A percentile compares a stretch with the other conserved stretches of the same genome.
Evolutionary conservation across 495 filamentous ascomycete species (phyloP).

Genomic region (Parathielavia appendiculata): DNA sequence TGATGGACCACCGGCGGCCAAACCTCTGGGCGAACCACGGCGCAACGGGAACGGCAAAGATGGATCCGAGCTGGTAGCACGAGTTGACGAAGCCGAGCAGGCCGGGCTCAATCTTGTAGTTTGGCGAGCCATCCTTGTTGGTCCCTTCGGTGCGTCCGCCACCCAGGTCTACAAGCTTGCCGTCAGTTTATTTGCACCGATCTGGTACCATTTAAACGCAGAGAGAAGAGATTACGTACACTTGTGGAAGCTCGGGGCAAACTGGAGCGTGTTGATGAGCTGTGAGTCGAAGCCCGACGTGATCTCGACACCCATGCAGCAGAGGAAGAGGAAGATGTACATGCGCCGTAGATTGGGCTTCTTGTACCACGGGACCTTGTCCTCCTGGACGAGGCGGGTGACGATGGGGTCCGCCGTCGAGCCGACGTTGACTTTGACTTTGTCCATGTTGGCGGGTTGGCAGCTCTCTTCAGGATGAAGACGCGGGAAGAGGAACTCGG

Average conservation of each 20-base stretch:
- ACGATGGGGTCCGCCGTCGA: slow-evolving; percentile 36
- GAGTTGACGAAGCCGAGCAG: slow-evolving; percentile 25
- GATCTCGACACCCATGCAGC: slow-evolving; percentile 66
- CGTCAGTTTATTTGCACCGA: neutral
- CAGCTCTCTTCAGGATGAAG: no score
- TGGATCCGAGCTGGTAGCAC: slow-evolving; percentile 43
- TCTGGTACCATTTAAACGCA: neutral
- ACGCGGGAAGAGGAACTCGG: no score
- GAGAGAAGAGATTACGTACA: slow-evolving; percentile 36
- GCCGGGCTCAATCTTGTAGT: neutral
- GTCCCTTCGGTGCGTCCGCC: neutral
- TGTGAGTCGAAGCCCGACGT: slow-evolving; percentile 68
- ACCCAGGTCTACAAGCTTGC: neutral
- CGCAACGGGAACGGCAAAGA: slow-evolving; percentile 46
- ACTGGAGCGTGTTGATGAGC: slow-evolving; percentile 65
- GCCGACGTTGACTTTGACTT: no score
- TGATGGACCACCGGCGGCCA: slow-evolving; percentile 39
- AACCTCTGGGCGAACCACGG: slow-evolving; percentile 41
- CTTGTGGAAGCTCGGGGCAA: slow-evolving; percentile 49
- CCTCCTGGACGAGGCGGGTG: slow-evolving; percentile 46
- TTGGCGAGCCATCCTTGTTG: no score
- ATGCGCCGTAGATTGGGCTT: slow-evolving; percentile 57
- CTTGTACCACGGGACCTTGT: slow-evolving; percentile 52
- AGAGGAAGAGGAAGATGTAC: slow-evolving; percentile 58
- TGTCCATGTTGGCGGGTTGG: no score